Conservation (phyloP, 495 filamentous ascomycete species). For the Aspergillus biplanus region DNA sequence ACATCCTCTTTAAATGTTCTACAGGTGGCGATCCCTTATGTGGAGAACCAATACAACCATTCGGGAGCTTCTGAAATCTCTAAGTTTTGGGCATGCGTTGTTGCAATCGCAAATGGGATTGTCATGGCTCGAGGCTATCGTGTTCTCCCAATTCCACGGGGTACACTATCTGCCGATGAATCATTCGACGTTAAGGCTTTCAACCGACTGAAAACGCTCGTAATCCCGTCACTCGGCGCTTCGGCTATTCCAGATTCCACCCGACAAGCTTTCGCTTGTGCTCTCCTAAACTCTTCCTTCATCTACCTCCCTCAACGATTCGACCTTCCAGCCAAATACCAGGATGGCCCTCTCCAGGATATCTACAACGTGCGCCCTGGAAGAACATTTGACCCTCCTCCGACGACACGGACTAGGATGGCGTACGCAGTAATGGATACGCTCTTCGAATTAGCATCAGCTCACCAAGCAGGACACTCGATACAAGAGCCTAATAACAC, state of each 20-base stretch:
- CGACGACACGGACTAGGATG: slow-evolving; percentile 70
- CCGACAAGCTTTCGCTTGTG: slow-evolving; percentile 70
- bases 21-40: slow-evolving; percentile 63
- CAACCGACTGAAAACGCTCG: slow-evolving; percentile 63
- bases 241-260: slow-evolving; percentile 65
- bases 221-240: slow-evolving; percentile 74
- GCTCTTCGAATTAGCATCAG: slow-evolving; percentile 71
- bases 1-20: slow-evolving; percentile 69
- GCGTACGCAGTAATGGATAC: slow-evolving; percentile 80
- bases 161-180: slow-evolving; percentile 53
- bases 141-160: slow-evolving; percentile 30
- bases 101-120: slow-evolving; percentile 45
- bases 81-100: slow-evolving; percentile 47
- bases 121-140: slow-evolving; percentile 43
- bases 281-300: slow-evolving; percentile 82
- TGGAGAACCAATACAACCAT: slow-evolving; percentile 51
- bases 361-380: slow-evolving; percentile 70
- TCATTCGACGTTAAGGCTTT: slow-evolving; percentile 81
- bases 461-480: slow-evolving; percentile 13
- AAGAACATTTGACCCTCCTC: slow-evolving; percentile 67
- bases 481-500: slow-evolving; percentile 5
- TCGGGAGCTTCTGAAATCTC: slow-evolving; percentile 34
- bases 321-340: slow-evolving; percentile 58
- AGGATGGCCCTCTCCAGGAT: slow-evolving; percentile 57
- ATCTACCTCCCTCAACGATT: slow-evolving; percentile 70